A percentile compares a stretch with the other conserved stretches of the same genome.
Evolutionary conservation across 352 stramenopile genomes (phyloP).

Genomic region (Globisporangium nagaii): DNA sequence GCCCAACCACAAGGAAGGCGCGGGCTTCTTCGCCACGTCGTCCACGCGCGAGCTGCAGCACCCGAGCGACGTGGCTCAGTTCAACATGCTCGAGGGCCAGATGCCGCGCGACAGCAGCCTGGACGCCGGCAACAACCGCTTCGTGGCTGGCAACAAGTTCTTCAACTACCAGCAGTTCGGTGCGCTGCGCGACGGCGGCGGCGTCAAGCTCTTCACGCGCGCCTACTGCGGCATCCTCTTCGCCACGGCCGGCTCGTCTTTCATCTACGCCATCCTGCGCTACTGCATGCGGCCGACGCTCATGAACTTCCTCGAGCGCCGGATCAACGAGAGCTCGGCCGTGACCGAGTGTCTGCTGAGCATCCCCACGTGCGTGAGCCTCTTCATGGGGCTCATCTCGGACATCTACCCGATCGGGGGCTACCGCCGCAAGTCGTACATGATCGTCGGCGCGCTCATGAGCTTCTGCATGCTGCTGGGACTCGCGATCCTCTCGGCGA

Average conservation of each 20-base stretch:
- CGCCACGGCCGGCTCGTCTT: slow-evolving; percentile 39
- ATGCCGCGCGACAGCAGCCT: slow-evolving; percentile 2
- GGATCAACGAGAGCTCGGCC: slow-evolving; percentile 38
- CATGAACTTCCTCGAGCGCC: slow-evolving; percentile 56
- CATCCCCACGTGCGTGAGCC: slow-evolving; percentile 84
- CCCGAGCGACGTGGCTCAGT: no score
- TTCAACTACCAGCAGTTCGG: slow-evolving; percentile 80
- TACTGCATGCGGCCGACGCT: slow-evolving; percentile 66
- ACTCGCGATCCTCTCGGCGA: slow-evolving; percentile 48
- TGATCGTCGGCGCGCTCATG: slow-evolving; percentile 67
- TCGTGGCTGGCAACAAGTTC: slow-evolving; percentile 52
- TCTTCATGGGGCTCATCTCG: slow-evolving; percentile 84
- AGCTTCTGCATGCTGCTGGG: slow-evolving; percentile 46
- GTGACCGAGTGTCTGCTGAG: slow-evolving; percentile 73
- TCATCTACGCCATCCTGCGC: slow-evolving; percentile 59
- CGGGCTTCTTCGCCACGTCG: slow-evolving; percentile 6
- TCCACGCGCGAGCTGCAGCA: slow-evolving; percentile 1
- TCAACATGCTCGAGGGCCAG: slow-evolving; percentile 9
- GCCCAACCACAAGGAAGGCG: slow-evolving; percentile 10
- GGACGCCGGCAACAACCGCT: slow-evolving; percentile 15
- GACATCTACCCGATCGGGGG: slow-evolving; percentile 83
- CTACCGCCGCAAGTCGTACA: slow-evolving; percentile 89
- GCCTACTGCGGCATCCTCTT: slow-evolving; percentile 55
- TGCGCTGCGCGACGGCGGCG: slow-evolving; percentile 49
- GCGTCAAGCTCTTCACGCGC: slow-evolving; percentile 55